phyloP scores from a whole-genome alignment of 208 protist species.

The Naegleria fowleri region DNA sequence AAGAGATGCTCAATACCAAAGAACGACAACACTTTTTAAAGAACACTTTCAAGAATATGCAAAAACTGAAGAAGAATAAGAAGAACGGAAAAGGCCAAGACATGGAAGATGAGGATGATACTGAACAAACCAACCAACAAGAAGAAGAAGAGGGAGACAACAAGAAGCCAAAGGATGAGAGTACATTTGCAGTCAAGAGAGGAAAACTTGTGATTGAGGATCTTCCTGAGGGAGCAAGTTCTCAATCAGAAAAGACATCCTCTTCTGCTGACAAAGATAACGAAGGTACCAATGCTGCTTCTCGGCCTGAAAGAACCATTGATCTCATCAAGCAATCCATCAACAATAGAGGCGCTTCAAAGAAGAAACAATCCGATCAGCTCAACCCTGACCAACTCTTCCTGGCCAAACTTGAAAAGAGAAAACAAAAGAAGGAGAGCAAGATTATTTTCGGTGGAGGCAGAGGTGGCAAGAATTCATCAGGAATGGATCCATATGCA shows the following conservation, averaged over 20 bases:
- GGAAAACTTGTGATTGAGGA: conserved; percentile 6
- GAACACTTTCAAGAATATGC: not conserved
- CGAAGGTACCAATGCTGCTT: not conserved
- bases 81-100: not conserved
- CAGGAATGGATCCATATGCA: conserved; percentile 13
- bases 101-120: not conserved
- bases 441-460: not conserved
- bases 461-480: not conserved
- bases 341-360: not conserved
- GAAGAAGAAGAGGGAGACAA: not conserved
- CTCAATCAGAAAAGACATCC: not conserved
- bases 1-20: not conserved
- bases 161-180: not conserved
- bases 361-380: not conserved
- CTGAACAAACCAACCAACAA: not conserved
- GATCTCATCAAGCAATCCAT: not conserved
- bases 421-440: not conserved
- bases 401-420: not conserved
- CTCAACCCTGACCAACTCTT: not conserved
- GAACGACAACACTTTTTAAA: not conserved
- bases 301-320: not conserved
- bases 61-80: not conserved
- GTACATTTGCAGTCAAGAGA: not conserved
- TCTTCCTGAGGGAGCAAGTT: not conserved
- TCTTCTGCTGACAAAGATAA: not conserved